Evolutionary conservation across 345 rosid species (phyloP).

Genomic region (Ceriops zippeliana): DNA sequence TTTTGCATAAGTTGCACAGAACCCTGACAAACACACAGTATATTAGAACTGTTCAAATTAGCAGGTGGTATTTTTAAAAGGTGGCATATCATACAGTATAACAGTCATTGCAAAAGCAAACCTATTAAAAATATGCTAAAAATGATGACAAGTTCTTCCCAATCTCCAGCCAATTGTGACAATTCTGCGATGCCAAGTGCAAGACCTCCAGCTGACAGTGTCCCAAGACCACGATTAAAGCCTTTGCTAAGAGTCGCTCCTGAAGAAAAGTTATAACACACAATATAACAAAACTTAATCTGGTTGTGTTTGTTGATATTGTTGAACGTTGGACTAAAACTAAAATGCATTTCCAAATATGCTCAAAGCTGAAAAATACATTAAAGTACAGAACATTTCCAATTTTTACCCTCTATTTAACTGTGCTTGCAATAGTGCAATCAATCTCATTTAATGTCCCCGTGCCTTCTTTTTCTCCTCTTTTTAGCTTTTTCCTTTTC

Average conservation of each 20-base stretch:
- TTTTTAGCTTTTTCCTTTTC: background rate
- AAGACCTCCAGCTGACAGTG: slow-evolving; percentile 92
- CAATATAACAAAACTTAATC: background rate
- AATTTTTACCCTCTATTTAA: background rate
- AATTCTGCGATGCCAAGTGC: slow-evolving; percentile 82
- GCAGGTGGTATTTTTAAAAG: background rate
- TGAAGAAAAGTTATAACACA: slow-evolving; percentile 16
- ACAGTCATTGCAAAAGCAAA: slow-evolving; percentile 19
- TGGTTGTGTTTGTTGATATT: background rate
- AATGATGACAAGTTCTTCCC: slow-evolving; percentile 64
- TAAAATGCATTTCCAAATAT: too few relatives aligned
- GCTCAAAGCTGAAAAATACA: too few relatives aligned
- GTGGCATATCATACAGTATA: background rate
- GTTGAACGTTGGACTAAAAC: too few relatives aligned
- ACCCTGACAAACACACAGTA: slow-evolving; percentile 50
- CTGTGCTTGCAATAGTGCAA: too few relatives aligned
- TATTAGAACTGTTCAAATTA: slow-evolving; percentile 13
- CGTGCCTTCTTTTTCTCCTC: background rate
- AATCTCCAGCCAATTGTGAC: slow-evolving; percentile 58
- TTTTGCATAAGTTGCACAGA: slow-evolving; percentile 63
- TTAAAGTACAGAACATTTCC: too few relatives aligned
- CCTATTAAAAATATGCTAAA: slow-evolving; percentile 73
- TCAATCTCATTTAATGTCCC: too few relatives aligned
- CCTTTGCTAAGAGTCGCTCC: slow-evolving; percentile 98
- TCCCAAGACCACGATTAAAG: slow-evolving; percentile 80